phyloP scores from a whole-genome alignment of 345 rosid species.

The Salix dunnii region DNA sequence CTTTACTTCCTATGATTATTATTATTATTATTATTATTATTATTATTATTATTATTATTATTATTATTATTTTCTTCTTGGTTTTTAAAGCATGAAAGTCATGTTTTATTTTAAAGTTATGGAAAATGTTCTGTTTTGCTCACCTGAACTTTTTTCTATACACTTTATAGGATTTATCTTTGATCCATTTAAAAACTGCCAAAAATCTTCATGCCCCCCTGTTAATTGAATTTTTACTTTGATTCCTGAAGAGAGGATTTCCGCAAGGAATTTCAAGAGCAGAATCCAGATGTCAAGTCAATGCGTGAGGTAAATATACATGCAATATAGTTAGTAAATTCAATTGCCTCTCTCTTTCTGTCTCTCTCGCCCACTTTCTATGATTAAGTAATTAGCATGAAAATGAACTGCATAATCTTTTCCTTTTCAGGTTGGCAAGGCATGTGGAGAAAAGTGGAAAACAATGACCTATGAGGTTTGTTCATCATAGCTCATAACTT shows the following conservation, averaged over 20 bases:
- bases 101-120: neutral
- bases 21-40: neutral
- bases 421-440: slow-evolving; percentile 73
- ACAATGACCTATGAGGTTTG: slow-evolving; percentile 77
- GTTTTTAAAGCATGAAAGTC: neutral
- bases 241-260: slow-evolving; percentile 66
- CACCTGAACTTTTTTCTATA: neutral
- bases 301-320: slow-evolving; percentile 73
- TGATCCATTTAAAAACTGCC: neutral
- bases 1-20: neutral
- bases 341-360: neutral
- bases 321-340: too few species aligned
- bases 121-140: neutral
- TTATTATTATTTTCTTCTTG: too few species aligned
- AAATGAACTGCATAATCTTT: slow-evolving; percentile 11
- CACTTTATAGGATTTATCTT: neutral
- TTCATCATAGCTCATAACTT: slow-evolving; percentile 8
- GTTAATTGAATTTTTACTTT: slow-evolving; percentile 13
- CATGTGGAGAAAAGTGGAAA: slow-evolving; percentile 97
- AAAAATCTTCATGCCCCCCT: neutral
- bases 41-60: neutral
- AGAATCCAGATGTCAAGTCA: slow-evolving; percentile 80
- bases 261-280: slow-evolving; percentile 78
- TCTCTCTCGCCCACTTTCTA: neutral
- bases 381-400: neutral